These are phyloP conservation scores for Inosperma sp. DNA, from an alignment of 768 basidiomycete species.

Conservation along the genomic window DNA sequence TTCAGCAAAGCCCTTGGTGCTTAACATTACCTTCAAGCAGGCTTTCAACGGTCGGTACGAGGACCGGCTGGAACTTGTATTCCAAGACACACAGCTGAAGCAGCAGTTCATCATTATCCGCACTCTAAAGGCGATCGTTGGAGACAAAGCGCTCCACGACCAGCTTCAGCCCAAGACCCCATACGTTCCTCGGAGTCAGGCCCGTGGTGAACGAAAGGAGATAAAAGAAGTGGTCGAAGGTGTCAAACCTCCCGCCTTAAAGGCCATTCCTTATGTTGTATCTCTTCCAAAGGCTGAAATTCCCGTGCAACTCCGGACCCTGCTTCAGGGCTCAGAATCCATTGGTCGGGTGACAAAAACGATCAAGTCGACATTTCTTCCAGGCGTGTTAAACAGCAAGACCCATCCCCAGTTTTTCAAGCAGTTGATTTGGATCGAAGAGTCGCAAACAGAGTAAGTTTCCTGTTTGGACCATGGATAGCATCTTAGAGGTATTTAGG, in stretches of 20 bases:
- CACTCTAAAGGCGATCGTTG: constrained; percentile 41
- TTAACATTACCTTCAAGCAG: background rate
- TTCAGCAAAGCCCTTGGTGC: background rate
- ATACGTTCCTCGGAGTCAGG: constrained; percentile 39
- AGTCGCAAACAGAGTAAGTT: constrained; percentile 40
- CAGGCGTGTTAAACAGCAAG: constrained; percentile 31
- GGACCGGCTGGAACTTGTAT: constrained; percentile 49
- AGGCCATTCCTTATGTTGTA: constrained; percentile 39
- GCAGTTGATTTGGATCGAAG: constrained; percentile 53
- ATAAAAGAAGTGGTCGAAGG: constrained; percentile 39
- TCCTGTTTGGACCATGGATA: background rate
- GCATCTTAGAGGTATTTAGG: constrained; percentile 23
- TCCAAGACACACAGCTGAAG: constrained; percentile 42
- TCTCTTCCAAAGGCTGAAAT: constrained; percentile 37
- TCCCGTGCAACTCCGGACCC: constrained; percentile 30
- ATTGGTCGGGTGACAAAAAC: constrained; percentile 26
- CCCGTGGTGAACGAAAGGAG: constrained; percentile 27
- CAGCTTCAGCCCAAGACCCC: constrained; percentile 41
- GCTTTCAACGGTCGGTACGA: constrained; percentile 43
- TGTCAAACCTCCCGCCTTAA: constrained; percentile 37
- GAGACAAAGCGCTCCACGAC: constrained; percentile 42
- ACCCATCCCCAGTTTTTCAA: constrained; percentile 48
- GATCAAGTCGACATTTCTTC: constrained; percentile 37
- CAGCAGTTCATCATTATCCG: constrained; percentile 49
- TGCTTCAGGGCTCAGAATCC: constrained; percentile 28